These are phyloP conservation scores for Knoxdaviesia proteae DNA, from an alignment of 2,329 filamentous ascomycete genomes.

Conservation along the genomic window DNA sequence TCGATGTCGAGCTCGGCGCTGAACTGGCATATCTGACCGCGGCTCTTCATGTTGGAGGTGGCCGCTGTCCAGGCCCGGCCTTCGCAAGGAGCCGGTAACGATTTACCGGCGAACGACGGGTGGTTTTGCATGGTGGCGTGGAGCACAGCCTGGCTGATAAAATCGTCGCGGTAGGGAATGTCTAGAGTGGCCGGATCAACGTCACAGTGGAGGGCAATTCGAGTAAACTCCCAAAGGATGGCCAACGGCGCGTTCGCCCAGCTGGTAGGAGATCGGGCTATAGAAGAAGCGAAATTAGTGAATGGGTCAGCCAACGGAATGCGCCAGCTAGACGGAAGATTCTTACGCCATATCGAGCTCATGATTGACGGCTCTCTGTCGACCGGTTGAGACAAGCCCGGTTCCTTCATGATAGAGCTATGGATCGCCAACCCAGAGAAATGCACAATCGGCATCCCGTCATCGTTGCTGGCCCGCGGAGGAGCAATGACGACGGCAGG, in stretches of 20 bases:
- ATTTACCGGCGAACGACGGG: conserved; percentile 19
- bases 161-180: conserved; percentile 17
- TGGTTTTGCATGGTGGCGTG: conserved; percentile 19
- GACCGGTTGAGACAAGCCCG: too few relatives aligned
- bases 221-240: conserved; percentile 30
- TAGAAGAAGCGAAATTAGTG: background rate
- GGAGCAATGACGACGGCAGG: too few relatives aligned
- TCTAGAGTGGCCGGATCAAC: conserved; percentile 16
- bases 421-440: too few relatives aligned
- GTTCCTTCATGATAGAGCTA: too few relatives aligned
- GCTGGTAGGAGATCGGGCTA: conserved; percentile 17
- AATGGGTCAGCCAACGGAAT: background rate
- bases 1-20: conserved; percentile 15
- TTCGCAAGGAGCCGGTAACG: conserved; percentile 25
- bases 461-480: too few relatives aligned
- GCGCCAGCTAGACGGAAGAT: too few relatives aligned
- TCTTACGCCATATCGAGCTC: too few relatives aligned
- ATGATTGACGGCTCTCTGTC: too few relatives aligned
- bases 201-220: conserved; percentile 23
- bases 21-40: conserved; percentile 19
- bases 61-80: conserved; percentile 24
- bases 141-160: conserved; percentile 22
- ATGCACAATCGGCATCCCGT: too few relatives aligned
- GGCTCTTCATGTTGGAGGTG: conserved; percentile 14
- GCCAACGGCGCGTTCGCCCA: conserved; percentile 25